Conservation (phyloP, 441 rosid species). For the Flueggea neowawraea region DNA sequence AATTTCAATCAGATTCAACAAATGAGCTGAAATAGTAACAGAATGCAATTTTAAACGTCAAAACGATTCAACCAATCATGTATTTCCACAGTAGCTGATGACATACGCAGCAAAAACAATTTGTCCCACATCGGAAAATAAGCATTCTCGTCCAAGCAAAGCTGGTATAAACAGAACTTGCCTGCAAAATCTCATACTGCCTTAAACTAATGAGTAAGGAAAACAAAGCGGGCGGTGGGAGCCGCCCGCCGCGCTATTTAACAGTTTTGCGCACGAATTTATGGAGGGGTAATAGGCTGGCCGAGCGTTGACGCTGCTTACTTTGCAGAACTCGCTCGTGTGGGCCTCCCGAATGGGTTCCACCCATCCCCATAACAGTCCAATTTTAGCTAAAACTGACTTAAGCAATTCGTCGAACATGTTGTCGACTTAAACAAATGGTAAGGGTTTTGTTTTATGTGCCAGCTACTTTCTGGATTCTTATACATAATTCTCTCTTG, state of each 20-base stretch:
- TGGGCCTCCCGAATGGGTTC: constrained; percentile 60
- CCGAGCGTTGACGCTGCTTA: constrained; percentile 77
- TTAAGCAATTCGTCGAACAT: background rate
- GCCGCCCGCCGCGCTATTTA: constrained; percentile 51
- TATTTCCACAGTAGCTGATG: no score
- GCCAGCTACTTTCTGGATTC: no score
- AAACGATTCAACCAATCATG: no score
- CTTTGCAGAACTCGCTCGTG: constrained; percentile 77
- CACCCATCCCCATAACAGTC: constrained; percentile 9
- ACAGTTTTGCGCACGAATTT: constrained; percentile 52
- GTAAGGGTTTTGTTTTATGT: no score
- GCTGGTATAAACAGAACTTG: background rate
- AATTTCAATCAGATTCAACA: no score
- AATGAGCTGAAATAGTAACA: no score
- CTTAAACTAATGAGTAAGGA: constrained; percentile 99
- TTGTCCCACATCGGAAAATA: background rate
- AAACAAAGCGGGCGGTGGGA: constrained; percentile 85
- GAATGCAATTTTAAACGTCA: no score
- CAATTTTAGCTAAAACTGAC: background rate
- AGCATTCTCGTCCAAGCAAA: background rate
- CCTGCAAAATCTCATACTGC: constrained; percentile 4
- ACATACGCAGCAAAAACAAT: no score
- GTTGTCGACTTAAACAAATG: no score
- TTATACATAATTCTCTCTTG: no score
- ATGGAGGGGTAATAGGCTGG: constrained; percentile 90